Percentiles rank a stretch among this genome's conserved stretches.
Evolutionary conservation across 805 yeast genomes (phyloP).

Genomic region (Citeromyces matritensis): DNA sequence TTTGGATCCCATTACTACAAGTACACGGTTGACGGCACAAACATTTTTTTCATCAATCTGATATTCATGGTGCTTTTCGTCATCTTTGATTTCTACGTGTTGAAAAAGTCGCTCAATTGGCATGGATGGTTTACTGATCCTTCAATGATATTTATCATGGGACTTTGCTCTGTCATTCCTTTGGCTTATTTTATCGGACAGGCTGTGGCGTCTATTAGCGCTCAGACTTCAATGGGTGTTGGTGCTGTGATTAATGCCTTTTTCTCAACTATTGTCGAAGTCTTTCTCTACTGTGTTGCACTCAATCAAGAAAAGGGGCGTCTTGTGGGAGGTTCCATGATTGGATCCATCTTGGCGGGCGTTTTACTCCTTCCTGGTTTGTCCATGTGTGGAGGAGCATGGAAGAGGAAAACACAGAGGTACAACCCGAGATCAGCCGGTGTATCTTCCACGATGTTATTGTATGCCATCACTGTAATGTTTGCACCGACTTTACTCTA

Average conservation of each 20-base stretch:
- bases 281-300: constrained; percentile 86
- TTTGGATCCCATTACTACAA: constrained; percentile 90
- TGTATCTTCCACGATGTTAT: constrained; percentile 88
- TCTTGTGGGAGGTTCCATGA: constrained; percentile 89
- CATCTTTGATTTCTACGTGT: constrained; percentile 57
- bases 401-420: constrained; percentile 81
- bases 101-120: constrained; percentile 30
- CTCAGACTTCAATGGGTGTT: constrained; percentile 97
- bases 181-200: constrained; percentile 95
- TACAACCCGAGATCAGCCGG: constrained; percentile 96
- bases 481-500: constrained; percentile 85
- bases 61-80: constrained; percentile 70
- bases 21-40: constrained; percentile 93
- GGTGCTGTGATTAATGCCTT: constrained; percentile 98
- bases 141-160: constrained; percentile 51
- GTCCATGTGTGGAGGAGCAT: constrained; percentile 96
- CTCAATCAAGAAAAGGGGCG: constrained; percentile 71
- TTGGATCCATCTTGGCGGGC: constrained; percentile 89
- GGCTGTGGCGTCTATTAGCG: constrained; percentile 98
- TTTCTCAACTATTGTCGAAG: constrained; percentile 91
- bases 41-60: constrained; percentile 80
- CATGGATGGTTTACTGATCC: constrained; percentile 40
- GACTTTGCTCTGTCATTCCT: constrained; percentile 79
- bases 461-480: constrained; percentile 82
- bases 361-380: constrained; percentile 84